A percentile compares a stretch with the other conserved stretches of the same genome.
Conservation (phyloP, 257 asterid species). For the Solanum pinnatisectum region DNA sequence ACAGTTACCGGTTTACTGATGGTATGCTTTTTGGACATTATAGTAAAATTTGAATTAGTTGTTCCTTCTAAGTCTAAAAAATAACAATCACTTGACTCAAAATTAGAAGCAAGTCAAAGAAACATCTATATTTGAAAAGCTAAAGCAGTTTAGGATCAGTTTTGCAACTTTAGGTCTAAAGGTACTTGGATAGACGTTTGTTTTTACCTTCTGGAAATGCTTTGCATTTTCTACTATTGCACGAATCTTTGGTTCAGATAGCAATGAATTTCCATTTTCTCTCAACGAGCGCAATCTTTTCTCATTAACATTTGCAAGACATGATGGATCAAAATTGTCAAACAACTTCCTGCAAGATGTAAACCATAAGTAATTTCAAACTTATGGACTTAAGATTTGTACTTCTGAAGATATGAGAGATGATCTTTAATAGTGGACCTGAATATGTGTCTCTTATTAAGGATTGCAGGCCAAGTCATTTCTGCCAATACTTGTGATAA, state of each 20-base stretch:
- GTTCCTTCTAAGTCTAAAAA: neutral
- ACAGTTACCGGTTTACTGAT: neutral
- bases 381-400: neutral
- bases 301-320: conserved; percentile 48
- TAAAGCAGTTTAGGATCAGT: neutral
- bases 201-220: conserved; percentile 57
- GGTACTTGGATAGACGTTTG: neutral
- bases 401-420: neutral
- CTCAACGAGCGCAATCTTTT: conserved; percentile 33
- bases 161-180: neutral
- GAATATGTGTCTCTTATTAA: conserved; percentile 50
- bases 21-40: neutral
- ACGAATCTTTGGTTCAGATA: conserved; percentile 69
- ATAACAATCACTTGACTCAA: neutral
- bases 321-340: conserved; percentile 48
- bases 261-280: conserved; percentile 39
- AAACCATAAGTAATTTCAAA: neutral
- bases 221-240: conserved; percentile 65
- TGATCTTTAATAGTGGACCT: conserved; percentile 33
- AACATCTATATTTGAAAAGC: neutral
- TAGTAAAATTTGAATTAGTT: neutral
- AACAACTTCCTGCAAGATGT: conserved; percentile 48
- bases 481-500: conserved; percentile 76
- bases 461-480: conserved; percentile 64
- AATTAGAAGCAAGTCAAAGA: neutral